Base-by-base conservation (phyloP, 108 stramenopile species). In the Stephanodiscus minutulus region DNA sequence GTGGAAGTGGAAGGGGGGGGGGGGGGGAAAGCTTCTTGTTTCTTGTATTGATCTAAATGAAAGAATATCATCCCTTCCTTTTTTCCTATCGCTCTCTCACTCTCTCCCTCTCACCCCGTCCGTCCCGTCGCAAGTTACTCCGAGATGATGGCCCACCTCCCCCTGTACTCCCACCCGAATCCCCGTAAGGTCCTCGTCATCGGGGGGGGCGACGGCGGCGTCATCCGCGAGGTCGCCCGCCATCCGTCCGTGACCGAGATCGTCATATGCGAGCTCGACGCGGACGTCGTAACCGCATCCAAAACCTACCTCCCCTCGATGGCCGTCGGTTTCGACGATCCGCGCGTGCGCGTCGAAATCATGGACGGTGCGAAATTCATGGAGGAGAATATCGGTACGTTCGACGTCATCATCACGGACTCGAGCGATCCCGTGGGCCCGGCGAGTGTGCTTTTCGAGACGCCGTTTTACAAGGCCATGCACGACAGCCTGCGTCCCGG, bases 121-220 rank as follows among this genome's bases (percentile, higher is more conserved):
- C 35, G 5, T 6, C 35, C 35, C 35, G 8, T 39, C 39, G 11
- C 85, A 57, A 53, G 95, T 50, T 99, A 99, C 77, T 98, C 98
- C 77, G 98, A 98, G 83, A 98, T 98, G 97, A 97, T 98, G 68
- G 84, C 97, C 5, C 98, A 98, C 73, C 75, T 98, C 17, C 98
- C 98, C 4, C 76, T 98, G 27, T 97, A 86, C 66, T 90, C 96
- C 0, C 97, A 98, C 75, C 91, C 87, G 37, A 78, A 90, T 82
- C 97, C 97, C 33, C 84, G 91, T 59, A 80, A 79, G 43, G 98
- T 98, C 11, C 70, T 98, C 24, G 97, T 99, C 54, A 91, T 99
- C 62, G 98, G 98, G 18, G 98, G 98, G 3, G 98, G 98, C 10
- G 98, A 98, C 79, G 98, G 98, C 21, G 98, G 98, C 60, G 96